Evolutionary conservation across 306 rosid species (phyloP), one percentile per base, ranked within the genome.

Genomic region (Glycyrrhiza uralensis): DNA sequence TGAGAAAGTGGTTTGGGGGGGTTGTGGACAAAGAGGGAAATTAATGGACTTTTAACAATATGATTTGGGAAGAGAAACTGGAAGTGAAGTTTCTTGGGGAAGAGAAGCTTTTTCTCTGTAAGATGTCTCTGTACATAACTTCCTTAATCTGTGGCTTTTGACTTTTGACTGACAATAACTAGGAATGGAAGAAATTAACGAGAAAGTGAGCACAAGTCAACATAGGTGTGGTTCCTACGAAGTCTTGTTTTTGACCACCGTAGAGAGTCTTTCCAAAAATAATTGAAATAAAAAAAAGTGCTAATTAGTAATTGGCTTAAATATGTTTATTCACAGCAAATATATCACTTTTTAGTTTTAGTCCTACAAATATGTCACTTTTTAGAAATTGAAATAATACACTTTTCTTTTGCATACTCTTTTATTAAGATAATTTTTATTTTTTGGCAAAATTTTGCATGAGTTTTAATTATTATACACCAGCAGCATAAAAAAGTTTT

Each of bases 161-260:
- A 70, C 76, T 38, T 36, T 38, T 70, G 76, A 55, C 76, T 32
- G 52, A 8, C 29, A 54, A 41, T 30, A 67, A 47, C 29, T 32
- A 47, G 0, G 42, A 50, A 11, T 32, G 3, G 17, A 29, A 18
- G 46, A 11, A 67, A 39, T 15, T 13, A 15, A 23, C 52, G 0
- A 56, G 57, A 24, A 71, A 41, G 13, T 11, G 11, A 38, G 52
- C 15, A 20, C 3, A 14, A 22, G 64, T 51, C 49, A 68, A 50
- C 6, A 2, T 7, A 45, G 4, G 24, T 24, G 13, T 7, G 66
- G 33, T 35, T 23, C 19, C 55, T 14, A 1, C 4, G 11, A 14
- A 14, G 13, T 15, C 18, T 70, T 20, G 7, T 26, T 7, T n/a
- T 14, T 35, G 47, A 35, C 51, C 24, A 33, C 24, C 24, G 24